Conservation (phyloP, 2,329 filamentous ascomycete species). For the Colletotrichum liriopes region DNA sequence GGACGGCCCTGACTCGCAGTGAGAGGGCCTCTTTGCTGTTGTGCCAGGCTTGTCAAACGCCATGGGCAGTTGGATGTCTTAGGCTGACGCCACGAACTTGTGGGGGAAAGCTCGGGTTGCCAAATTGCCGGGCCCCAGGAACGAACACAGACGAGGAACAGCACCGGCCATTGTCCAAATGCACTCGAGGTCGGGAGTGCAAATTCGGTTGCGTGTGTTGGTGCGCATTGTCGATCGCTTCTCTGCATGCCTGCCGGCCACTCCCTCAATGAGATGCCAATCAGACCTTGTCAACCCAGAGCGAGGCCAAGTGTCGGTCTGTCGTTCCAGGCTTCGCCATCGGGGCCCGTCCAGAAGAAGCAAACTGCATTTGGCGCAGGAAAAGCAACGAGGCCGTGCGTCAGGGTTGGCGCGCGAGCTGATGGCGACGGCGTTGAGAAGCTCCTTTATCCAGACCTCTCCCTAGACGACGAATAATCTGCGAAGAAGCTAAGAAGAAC, state of each 20-base stretch:
- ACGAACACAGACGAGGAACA: constrained; percentile 20
- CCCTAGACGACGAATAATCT: not conserved
- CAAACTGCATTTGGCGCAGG: constrained; percentile 20
- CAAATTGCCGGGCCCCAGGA: not conserved
- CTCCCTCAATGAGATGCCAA: not conserved
- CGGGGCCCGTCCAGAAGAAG: not conserved
- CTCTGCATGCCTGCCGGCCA: not conserved
- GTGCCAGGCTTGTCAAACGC: constrained; percentile 42
- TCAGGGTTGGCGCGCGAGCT: constrained; percentile 3
- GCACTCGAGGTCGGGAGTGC: not conserved
- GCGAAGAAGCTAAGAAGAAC: constrained; percentile 13
- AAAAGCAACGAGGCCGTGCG: constrained; percentile 26
- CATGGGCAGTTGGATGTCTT: constrained; percentile 40
- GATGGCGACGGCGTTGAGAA: constrained; percentile 36
- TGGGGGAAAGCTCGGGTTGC: constrained; percentile 25
- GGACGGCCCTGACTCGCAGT: constrained; percentile 37
- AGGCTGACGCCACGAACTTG: constrained; percentile 40
- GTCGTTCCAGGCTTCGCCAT: constrained; percentile 25
- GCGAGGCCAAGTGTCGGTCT: constrained; percentile 16
- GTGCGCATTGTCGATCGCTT: constrained; percentile 20
- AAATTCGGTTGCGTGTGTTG: constrained; percentile 1
- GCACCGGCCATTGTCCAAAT: constrained; percentile 1
- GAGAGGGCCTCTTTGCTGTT: constrained; percentile 27
- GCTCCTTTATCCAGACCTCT: constrained; percentile 22
- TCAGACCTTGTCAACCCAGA: not conserved